phyloP scores from a whole-genome alignment of 202 grass and related monocot species.

The Cymbopogon flexuosus region DNA sequence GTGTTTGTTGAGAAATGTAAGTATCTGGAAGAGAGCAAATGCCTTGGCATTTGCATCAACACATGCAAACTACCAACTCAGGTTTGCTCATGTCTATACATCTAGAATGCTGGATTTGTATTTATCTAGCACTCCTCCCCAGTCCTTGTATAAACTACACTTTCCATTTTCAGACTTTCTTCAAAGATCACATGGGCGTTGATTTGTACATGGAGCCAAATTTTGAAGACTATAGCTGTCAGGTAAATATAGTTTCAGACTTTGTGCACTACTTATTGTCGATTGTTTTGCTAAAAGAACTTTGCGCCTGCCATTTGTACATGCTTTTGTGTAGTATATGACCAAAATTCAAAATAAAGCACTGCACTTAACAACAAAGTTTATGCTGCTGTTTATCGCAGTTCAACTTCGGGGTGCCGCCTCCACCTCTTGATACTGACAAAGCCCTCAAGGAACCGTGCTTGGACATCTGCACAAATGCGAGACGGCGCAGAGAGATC shows the following conservation, averaged over 20 bases:
- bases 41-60: constrained; percentile 84
- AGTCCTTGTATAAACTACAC: background rate
- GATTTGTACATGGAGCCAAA: constrained; percentile 89
- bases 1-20: constrained; percentile 76
- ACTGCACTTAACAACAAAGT: background rate
- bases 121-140: background rate
- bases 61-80: constrained; percentile 94
- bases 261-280: background rate
- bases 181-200: constrained; percentile 87
- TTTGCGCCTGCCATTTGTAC: background rate
- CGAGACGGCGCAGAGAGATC: constrained; percentile 44
- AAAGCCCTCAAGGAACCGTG: constrained; percentile 77
- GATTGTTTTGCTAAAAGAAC: background rate
- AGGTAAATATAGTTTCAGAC: constrained; percentile 41
- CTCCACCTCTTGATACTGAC: constrained; percentile 36
- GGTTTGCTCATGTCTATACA: constrained; percentile 28
- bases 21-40: constrained; percentile 94
- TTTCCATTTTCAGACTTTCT: constrained; percentile 59
- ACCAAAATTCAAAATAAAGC: background rate
- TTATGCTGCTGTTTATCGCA: constrained; percentile 16
- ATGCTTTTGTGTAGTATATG: background rate
- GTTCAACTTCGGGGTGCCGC: constrained; percentile 80
- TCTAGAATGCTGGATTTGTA: background rate
- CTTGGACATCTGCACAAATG: constrained; percentile 61
- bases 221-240: constrained; percentile 73